Percentiles rank a stretch among this genome's conserved stretches.
Evolutionary conservation across 129 eudicot genomes (phyloP).

Genomic region (Helianthus tuberosus): DNA sequence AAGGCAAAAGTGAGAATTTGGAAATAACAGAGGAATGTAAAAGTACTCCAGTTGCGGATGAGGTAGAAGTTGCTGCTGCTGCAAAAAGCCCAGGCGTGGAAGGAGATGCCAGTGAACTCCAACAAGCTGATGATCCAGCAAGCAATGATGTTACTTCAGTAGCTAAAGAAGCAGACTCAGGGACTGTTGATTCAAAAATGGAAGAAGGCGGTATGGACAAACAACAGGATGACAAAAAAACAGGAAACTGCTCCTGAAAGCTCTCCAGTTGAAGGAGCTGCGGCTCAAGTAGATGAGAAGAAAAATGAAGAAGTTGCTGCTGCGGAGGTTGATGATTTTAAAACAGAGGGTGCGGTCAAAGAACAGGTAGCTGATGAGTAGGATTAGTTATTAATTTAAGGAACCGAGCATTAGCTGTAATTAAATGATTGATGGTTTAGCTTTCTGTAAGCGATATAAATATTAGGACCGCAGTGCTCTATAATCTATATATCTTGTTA

Average conservation of each 20-base stretch:
- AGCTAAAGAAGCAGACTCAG: neutral
- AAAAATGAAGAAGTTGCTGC: neutral
- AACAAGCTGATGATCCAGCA: neutral
- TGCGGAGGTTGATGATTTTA: neutral
- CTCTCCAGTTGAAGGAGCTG: neutral
- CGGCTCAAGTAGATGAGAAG: neutral
- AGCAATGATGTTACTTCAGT: neutral
- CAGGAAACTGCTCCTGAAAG: neutral
- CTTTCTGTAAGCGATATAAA: constrained; percentile 3
- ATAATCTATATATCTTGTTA: neutral
- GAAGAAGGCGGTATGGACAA: neutral
- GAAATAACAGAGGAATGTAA: neutral
- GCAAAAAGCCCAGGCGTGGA: neutral
- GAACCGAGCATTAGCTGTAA: neutral
- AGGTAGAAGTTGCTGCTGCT: neutral
- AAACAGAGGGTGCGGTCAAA: neutral
- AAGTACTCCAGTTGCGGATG: neutral
- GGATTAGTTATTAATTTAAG: neutral
- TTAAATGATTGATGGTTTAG: neutral
- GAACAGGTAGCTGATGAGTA: constrained; percentile 9
- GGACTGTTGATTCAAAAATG: neutral
- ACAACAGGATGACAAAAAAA: neutral
- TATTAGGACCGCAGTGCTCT: neutral
- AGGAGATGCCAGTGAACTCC: neutral
- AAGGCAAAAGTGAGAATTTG: constrained; percentile 10